Conservation (phyloP, 495 filamentous ascomycete species). For the Penicillium lividum region DNA sequence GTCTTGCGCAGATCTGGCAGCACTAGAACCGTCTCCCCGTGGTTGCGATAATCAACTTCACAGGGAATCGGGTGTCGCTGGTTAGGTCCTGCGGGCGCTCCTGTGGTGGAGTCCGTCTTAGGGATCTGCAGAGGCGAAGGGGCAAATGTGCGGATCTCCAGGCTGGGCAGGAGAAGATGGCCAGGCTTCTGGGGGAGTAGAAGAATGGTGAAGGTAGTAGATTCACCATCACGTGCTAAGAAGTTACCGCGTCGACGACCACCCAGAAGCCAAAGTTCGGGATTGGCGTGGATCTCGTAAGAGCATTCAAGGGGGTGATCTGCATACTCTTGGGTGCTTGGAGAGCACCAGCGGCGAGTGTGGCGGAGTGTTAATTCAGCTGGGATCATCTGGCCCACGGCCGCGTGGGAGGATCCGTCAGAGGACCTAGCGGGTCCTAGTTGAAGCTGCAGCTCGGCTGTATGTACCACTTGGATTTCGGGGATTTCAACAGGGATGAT, state of each 20-base stretch:
- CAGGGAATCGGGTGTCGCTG: slow-evolving; percentile 53
- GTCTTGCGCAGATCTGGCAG: slow-evolving; percentile 72
- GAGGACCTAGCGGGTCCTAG: slow-evolving; percentile 24
- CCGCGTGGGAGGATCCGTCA: slow-evolving; percentile 43
- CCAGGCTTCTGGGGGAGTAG: slow-evolving; percentile 79
- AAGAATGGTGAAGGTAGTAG: slow-evolving; percentile 58
- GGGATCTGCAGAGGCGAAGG: slow-evolving; percentile 24
- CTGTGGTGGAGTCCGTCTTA: slow-evolving; percentile 17
- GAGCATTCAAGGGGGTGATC: slow-evolving; percentile 69
- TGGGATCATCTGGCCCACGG: slow-evolving; percentile 67
- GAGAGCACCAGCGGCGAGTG: slow-evolving; percentile 75
- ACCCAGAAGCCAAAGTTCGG: slow-evolving; percentile 81
- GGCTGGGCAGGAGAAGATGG: slow-evolving; percentile 67
- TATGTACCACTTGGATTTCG: slow-evolving; percentile 79
- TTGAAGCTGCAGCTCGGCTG: slow-evolving; percentile 67
- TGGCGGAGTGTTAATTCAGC: slow-evolving; percentile 72
- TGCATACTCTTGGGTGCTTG: slow-evolving; percentile 35
- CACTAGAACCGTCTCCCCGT: slow-evolving; percentile 75
- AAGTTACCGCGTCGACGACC: slow-evolving; percentile 80
- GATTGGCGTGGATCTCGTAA: slow-evolving; percentile 76
- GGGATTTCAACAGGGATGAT: slow-evolving; percentile 78
- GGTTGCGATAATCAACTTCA: slow-evolving; percentile 78
- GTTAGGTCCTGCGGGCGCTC: slow-evolving; percentile 18
- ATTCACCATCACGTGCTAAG: slow-evolving; percentile 54
- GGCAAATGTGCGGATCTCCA: slow-evolving; percentile 70